Base-by-base conservation (phyloP, 441 rosid genomes). In the Cnidoscolus chayamansa region DNA sequence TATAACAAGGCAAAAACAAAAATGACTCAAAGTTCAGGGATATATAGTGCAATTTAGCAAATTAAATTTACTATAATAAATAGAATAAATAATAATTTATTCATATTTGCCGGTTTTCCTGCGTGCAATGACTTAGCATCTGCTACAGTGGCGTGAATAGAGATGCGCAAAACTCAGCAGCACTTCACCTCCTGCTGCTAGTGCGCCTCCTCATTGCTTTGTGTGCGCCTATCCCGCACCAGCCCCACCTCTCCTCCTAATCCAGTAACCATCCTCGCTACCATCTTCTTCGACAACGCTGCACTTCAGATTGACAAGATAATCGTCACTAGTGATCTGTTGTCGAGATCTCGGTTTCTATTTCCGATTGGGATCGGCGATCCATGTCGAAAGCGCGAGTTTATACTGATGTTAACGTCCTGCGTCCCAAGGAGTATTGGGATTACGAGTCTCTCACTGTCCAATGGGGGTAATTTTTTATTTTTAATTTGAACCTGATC, bases 351-450 rank as follows among this genome's bases (percentile, higher is more conserved):
- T 79, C 84, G 56, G 58, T 20, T 49, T 75, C 71, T 6, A 51
- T 43, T 68, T 60, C 62, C 10, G 65, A 16, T 64, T 59, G 76
- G 63, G 11, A 58, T 35, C 76, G 67, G 55, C 71, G 77, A 67
- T 74, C 82, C 80, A 88, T 85, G 90, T 88, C 87, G 55, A 86
- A 84, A 76, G 80, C 98, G 10, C 85, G 89, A 32, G 97, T 91
- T 68, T 91, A 91, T 64, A 32, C 89, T 7, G 97, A 91, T 37
- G 81, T 93, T 45, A 93, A 93, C 79, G 92, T 88, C 47, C 72
- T 86, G 25, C 87, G 96, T 15, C 96, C 97, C 31, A 89, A 89
- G 78, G 94, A 93, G 68, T 91, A 91, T 47, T 93, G 97, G 98
- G 97, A 93, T 77, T 93, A 93, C 84, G 97, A 93, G 78, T 81